phyloP scores from a whole-genome alignment of 2,329 filamentous ascomycete species.

The Claviceps paspali region DNA sequence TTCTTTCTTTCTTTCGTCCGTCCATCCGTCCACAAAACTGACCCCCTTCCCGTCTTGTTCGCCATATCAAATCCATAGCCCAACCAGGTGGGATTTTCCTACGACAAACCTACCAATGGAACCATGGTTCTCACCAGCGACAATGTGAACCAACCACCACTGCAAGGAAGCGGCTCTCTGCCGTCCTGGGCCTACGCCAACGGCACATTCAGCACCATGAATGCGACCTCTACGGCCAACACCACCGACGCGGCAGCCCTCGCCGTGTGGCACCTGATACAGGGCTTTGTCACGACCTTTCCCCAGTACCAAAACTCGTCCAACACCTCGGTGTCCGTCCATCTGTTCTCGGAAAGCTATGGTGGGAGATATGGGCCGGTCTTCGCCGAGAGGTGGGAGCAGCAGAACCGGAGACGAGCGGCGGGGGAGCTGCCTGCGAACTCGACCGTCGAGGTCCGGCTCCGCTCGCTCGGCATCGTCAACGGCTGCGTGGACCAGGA shows the following conservation, averaged over 20 bases:
- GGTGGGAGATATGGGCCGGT: slow-evolving; percentile 55
- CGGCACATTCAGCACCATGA: slow-evolving; percentile 48
- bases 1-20: not conserved
- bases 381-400: slow-evolving; percentile 42
- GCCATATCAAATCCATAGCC: slow-evolving; percentile 42
- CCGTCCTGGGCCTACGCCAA: slow-evolving; percentile 32
- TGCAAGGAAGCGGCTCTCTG: slow-evolving; percentile 7
- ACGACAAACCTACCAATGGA: slow-evolving; percentile 47
- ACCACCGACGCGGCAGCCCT: slow-evolving; percentile 40
- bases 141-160: slow-evolving; percentile 16
- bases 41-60: too few species aligned
- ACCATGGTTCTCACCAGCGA: slow-evolving; percentile 34
- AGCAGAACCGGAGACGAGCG: slow-evolving; percentile 44
- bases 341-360: slow-evolving; percentile 55
- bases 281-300: slow-evolving; percentile 43
- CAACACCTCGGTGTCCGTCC: slow-evolving; percentile 37
- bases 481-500: slow-evolving; percentile 56
- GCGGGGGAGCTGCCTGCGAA: slow-evolving; percentile 32
- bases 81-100: slow-evolving; percentile 54
- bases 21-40: too few species aligned
- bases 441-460: slow-evolving; percentile 40
- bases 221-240: slow-evolving; percentile 32
- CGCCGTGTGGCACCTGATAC: slow-evolving; percentile 50
- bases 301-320: slow-evolving; percentile 39
- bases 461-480: slow-evolving; percentile 51